Evolutionary conservation across 2,329 filamentous ascomycete species (phyloP), one percentile per base, ranked within the genome.

Genomic region (Xylariaceae sp.): DNA sequence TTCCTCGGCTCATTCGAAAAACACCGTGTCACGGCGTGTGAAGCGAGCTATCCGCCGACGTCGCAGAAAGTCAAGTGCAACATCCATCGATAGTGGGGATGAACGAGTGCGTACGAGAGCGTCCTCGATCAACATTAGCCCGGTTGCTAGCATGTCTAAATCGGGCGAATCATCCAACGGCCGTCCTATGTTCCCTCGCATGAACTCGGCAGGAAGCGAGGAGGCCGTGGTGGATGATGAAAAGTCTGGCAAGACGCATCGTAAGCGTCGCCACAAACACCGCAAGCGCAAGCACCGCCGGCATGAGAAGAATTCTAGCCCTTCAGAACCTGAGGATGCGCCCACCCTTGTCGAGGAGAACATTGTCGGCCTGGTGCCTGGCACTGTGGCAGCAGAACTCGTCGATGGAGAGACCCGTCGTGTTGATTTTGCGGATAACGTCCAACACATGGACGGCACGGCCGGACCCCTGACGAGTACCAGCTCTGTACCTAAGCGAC

Each of bases 31-130:
- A 2, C 85, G 83, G 56, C 79, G 79, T 40, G 78, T 94, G 60
- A 87, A 81, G 62, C 74, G 83, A 50, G 85, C 83, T 16, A 81
- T 94, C 52, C 82, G 80, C 43, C 73, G 81, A 37, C 78, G 78
- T 54, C 80, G 78, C 48, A 81, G 85, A 62, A 94, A 90, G 69
- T 89, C 84, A 0, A 90, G 83, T 50, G 70, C 74, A 23, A 78
- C 78, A 53, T 88, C 81, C 16, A 76, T 76, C 44, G 83, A 86
- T 11, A 77, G 71, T 2, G 52, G 55, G 12, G 57, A 63, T 3
- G 52, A 47, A 6, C 52, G 46, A 13, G 47, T 44, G 3, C 47
- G 50, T 5, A 64, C 59, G 9, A 62, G 64, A 3, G 63, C 64
- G 5, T 61, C 67, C 1, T 73, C 71, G 1, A 62, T 68, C 29